Evolutionary conservation across 2,329 filamentous ascomycete genomes (phyloP).

Genomic region (Lecanoromycetidae sp.): DNA sequence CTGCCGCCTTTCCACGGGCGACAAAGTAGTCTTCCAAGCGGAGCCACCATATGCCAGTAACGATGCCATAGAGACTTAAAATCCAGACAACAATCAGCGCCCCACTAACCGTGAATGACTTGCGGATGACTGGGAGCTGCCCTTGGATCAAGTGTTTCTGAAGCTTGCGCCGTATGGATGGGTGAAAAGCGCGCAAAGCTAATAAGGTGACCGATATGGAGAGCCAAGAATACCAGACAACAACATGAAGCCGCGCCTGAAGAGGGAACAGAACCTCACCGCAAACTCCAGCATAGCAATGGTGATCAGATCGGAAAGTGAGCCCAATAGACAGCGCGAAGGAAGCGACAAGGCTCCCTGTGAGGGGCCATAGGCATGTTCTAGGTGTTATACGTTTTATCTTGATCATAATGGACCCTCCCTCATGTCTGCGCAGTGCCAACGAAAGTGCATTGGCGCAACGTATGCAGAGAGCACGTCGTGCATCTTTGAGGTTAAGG

Average conservation of each 20-base stretch:
- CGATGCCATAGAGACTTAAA: slow-evolving; percentile 20
- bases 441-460: not conserved
- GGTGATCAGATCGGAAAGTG: slow-evolving; percentile 22
- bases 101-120: slow-evolving; percentile 17
- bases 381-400: slow-evolving; percentile 19
- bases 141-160: slow-evolving; percentile 12
- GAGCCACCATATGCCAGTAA: slow-evolving; percentile 22
- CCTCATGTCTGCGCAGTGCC: not conserved
- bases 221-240: slow-evolving; percentile 22
- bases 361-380: slow-evolving; percentile 22
- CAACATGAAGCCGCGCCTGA: slow-evolving; percentile 22
- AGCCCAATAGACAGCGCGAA: slow-evolving; percentile 22
- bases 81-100: slow-evolving; percentile 19
- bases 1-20: slow-evolving; percentile 15
- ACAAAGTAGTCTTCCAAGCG: slow-evolving; percentile 20
- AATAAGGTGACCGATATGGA: slow-evolving; percentile 21
- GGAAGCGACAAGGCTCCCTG: slow-evolving; percentile 18
- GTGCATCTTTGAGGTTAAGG: too few species aligned
- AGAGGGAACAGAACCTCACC: slow-evolving; percentile 23
- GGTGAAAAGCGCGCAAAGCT: slow-evolving; percentile 21
- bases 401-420: not conserved
- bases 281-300: slow-evolving; percentile 22
- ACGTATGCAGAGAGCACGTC: not conserved
- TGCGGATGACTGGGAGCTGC: slow-evolving; percentile 19
- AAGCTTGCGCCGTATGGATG: slow-evolving; percentile 18